These are phyloP conservation scores for Talaromyces atroroseus DNA, from an alignment of 2,329 filamentous ascomycete genomes.

Conservation along the genomic window DNA sequence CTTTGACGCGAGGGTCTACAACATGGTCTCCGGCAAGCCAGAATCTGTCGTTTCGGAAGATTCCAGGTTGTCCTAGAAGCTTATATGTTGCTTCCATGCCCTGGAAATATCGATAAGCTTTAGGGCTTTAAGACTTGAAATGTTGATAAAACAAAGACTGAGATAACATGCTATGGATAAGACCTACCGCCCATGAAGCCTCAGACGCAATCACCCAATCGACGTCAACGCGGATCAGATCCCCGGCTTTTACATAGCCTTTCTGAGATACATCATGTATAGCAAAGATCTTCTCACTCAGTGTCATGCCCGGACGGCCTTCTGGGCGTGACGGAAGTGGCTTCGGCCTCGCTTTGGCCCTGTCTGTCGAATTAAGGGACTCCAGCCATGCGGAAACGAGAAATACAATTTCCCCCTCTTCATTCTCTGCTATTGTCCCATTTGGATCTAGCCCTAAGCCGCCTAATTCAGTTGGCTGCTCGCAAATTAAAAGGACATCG, in stretches of 20 bases:
- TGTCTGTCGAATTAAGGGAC: constrained; percentile 24
- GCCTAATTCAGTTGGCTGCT: constrained; percentile 17
- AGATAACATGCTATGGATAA: background rate
- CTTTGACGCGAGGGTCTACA: constrained; percentile 42
- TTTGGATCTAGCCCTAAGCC: constrained; percentile 13
- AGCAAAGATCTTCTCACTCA: constrained; percentile 45
- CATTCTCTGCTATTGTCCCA: background rate
- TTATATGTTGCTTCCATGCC: constrained; percentile 41
- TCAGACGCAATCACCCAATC: constrained; percentile 47
- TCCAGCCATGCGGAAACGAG: constrained; percentile 25
- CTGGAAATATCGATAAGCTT: constrained; percentile 10
- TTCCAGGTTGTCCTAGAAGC: constrained; percentile 35
- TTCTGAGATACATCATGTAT: constrained; percentile 35
- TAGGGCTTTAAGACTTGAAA: background rate
- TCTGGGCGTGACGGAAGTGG: constrained; percentile 14
- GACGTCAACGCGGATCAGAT: constrained; percentile 39
- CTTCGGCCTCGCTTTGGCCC: constrained; percentile 7
- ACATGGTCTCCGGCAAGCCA: constrained; percentile 49
- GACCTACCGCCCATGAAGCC: constrained; percentile 34
- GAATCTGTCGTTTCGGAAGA: constrained; percentile 48
- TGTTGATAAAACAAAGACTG: background rate
- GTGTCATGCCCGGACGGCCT: constrained; percentile 34
- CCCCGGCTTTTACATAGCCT: constrained; percentile 33
- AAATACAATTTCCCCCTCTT: constrained; percentile 21
- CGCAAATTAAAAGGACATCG: constrained; percentile 19